A percentile compares a stretch with the other conserved stretches of the same genome.
Conservation (phyloP, 2,329 filamentous ascomycete genomes). For the Thielaviopsis populi region DNA sequence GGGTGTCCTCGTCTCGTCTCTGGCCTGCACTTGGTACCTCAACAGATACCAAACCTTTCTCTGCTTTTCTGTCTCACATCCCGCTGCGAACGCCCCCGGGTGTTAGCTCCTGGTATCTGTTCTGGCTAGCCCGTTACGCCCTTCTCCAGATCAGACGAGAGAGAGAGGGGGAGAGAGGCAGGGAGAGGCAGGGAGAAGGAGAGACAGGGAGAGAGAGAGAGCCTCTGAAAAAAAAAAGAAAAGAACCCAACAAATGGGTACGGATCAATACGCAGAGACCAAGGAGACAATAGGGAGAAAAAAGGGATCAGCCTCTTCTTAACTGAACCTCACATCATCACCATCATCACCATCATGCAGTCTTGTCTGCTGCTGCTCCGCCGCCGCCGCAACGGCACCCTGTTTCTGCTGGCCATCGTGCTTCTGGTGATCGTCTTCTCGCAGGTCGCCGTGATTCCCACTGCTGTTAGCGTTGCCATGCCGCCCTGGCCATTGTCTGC, state of each 20-base stretch:
- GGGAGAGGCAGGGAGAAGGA: no score
- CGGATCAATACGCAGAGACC: not conserved
- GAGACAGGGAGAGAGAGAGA: no score
- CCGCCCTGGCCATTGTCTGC: not conserved
- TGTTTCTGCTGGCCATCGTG: not conserved
- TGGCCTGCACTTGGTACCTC: not conserved
- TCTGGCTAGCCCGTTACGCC: no score
- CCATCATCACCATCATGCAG: not conserved
- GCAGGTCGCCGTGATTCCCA: not conserved
- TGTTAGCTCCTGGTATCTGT: no score
- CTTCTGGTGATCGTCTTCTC: not conserved
- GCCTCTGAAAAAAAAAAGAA: not conserved
- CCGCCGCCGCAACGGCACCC: slow-evolving; percentile 2
- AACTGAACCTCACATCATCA: not conserved
- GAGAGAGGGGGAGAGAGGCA: no score
- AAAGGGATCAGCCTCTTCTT: not conserved
- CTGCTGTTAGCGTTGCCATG: not conserved
- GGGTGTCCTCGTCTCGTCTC: no score
- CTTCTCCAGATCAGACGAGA: no score
- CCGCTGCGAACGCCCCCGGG: no score
- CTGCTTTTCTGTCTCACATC: not conserved
- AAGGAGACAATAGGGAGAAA: not conserved
- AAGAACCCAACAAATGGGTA: not conserved
- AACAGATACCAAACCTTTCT: not conserved
- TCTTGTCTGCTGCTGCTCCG: not conserved